Evolutionary conservation across 108 stramenopile species (phyloP).

Genomic region (Epithemia pelagica): DNA sequence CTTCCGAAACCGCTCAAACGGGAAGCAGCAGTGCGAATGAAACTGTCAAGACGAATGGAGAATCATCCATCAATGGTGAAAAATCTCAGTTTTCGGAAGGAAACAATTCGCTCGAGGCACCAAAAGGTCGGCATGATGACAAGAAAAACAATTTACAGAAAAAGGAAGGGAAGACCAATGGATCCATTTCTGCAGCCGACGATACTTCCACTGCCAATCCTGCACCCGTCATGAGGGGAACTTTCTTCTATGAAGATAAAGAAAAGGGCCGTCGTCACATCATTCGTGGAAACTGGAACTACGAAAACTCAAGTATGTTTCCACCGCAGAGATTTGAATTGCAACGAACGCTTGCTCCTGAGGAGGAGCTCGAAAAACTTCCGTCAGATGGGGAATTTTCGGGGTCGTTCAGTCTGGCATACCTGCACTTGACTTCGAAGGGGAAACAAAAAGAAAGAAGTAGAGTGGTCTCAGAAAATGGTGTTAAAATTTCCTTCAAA

Average conservation of each 20-base stretch:
- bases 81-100: not conserved
- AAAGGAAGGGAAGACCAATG: not conserved
- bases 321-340: constrained; percentile 78
- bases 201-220: constrained; percentile 23
- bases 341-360: constrained; percentile 45
- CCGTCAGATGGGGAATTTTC: constrained; percentile 77
- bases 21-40: not conserved
- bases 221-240: constrained; percentile 61
- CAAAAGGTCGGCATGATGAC: not conserved
- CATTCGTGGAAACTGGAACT: constrained; percentile 86
- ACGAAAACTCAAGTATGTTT: constrained; percentile 52
- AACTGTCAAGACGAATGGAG: not conserved
- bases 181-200: not conserved
- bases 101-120: too few relatives aligned
- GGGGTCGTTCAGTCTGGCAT: constrained; percentile 72
- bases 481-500: constrained; percentile 68
- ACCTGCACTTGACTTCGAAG: constrained; percentile 52
- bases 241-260: constrained; percentile 55
- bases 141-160: not conserved
- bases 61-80: not conserved
- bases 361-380: constrained; percentile 54
- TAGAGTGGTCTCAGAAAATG: constrained; percentile 60
- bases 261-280: constrained; percentile 58
- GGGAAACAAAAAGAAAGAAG: constrained; percentile 69
- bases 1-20: not conserved